Conservation (phyloP, 2,329 filamentous ascomycete genomes). For the Ustulina deusta region DNA sequence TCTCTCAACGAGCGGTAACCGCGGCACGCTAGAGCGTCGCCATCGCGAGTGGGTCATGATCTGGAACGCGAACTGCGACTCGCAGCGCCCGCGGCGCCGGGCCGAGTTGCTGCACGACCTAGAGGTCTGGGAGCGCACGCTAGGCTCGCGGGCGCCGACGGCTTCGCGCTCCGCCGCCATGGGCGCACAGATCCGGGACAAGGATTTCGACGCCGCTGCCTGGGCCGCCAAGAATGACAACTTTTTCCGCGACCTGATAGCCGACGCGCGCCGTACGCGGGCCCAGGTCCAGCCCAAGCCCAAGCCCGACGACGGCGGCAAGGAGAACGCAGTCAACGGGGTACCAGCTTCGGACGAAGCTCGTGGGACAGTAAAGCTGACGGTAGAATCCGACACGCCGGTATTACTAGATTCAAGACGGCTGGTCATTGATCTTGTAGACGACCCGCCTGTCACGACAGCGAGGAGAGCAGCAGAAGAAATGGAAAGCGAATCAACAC, state of each 20-base stretch:
- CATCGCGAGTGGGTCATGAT: constrained; percentile 95
- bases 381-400: constrained; percentile 29
- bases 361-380: constrained; percentile 18
- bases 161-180: constrained; percentile 54
- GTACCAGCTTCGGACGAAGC: constrained; percentile 29
- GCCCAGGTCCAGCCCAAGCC: constrained; percentile 54
- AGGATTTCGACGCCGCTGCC: constrained; percentile 84
- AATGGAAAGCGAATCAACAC: constrained; percentile 10
- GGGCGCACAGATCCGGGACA: constrained; percentile 76
- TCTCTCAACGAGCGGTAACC: constrained; percentile 76
- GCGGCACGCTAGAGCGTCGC: constrained; percentile 77
- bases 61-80: constrained; percentile 97
- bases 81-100: constrained; percentile 76
- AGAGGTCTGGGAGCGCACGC: constrained; percentile 86
- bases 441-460: not conserved
- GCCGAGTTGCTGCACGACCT: constrained; percentile 81
- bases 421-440: not conserved
- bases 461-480: constrained; percentile 2
- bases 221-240: constrained; percentile 80
- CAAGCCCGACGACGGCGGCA: constrained; percentile 43
- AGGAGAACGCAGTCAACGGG: constrained; percentile 33
- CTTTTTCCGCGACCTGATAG: constrained; percentile 85
- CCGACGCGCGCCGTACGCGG: constrained; percentile 74
- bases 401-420: not conserved
- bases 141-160: constrained; percentile 70